phyloP scores from a whole-genome alignment of 1,284 basidiomycete species.

The Crucibulum cyathiforme region DNA sequence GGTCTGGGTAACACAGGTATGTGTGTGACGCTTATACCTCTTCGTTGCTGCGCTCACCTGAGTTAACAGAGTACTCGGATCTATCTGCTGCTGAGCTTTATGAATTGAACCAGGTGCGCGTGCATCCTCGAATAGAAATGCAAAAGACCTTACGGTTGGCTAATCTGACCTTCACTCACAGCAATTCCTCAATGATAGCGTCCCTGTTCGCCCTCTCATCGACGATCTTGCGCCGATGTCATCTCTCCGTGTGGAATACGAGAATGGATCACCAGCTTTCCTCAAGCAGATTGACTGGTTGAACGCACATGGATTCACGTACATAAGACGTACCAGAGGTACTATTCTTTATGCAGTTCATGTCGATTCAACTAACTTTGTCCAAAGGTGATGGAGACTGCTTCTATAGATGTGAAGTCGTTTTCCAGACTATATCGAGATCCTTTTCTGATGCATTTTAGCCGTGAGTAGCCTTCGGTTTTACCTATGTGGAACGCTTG shows the following conservation, averaged over 20 bases:
- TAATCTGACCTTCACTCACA: constrained; percentile 19
- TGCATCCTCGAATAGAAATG: not conserved
- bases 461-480: constrained; percentile 63
- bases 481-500: constrained; percentile 69
- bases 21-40: not conserved
- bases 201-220: constrained; percentile 57
- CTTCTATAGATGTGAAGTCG: constrained; percentile 73
- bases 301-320: constrained; percentile 59
- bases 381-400: constrained; percentile 76
- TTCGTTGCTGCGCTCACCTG: not conserved
- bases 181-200: constrained; percentile 56
- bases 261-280: constrained; percentile 61
- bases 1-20: not conserved
- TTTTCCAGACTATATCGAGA: not conserved
- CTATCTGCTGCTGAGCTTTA: constrained; percentile 46
- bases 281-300: constrained; percentile 73
- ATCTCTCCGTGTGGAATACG: constrained; percentile 68
- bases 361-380: not conserved
- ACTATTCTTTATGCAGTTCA: constrained; percentile 16
- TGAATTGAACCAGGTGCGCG: constrained; percentile 54
- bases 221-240: constrained; percentile 54
- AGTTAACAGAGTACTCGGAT: constrained; percentile 14
- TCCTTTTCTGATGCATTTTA: not conserved
- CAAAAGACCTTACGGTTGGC: not conserved
- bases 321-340: constrained; percentile 74